These are phyloP conservation scores for Ceratobasidium sp. DNA, from an alignment of 1,284 basidiomycete genomes.

Conservation along the genomic window DNA sequence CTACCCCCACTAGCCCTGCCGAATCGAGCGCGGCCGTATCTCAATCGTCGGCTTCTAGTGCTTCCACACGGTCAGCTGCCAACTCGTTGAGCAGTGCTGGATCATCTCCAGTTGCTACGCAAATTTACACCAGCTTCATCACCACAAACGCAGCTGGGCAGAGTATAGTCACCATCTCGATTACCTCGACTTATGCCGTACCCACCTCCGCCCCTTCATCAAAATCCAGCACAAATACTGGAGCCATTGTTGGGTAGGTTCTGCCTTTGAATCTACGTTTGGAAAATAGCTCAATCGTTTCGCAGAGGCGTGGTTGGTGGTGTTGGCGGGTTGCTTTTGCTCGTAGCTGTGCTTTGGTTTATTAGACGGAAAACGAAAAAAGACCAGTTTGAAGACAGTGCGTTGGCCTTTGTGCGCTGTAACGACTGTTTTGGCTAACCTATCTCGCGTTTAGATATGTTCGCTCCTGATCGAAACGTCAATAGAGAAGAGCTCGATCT, in stretches of 20 bases:
- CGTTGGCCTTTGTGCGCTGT: background rate
- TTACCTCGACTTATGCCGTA: constrained; percentile 23
- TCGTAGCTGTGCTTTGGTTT: constrained; percentile 24
- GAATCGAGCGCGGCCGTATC: constrained; percentile 16
- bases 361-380: constrained; percentile 24
- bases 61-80: constrained; percentile 14
- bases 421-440: background rate
- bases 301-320: constrained; percentile 30
- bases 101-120: constrained; percentile 3
- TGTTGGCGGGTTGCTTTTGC: constrained; percentile 24
- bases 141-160: constrained; percentile 25
- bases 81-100: constrained; percentile 6
- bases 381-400: constrained; percentile 38
- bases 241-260: constrained; percentile 32
- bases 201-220: constrained; percentile 17
- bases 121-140: constrained; percentile 23
- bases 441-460: constrained; percentile 20
- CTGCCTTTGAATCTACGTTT: background rate
- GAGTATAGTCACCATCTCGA: constrained; percentile 18
- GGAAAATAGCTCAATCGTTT: background rate
- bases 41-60: constrained; percentile 11
- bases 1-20: constrained; percentile 11
- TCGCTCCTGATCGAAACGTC: constrained; percentile 35
- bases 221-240: constrained; percentile 12
- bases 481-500: constrained; percentile 7